A percentile compares a stretch with the other conserved stretches of the same genome.
phyloP scores from a whole-genome alignment of 2,329 filamentous ascomycete species.

The Sporothrix brunneoviolacea region DNA sequence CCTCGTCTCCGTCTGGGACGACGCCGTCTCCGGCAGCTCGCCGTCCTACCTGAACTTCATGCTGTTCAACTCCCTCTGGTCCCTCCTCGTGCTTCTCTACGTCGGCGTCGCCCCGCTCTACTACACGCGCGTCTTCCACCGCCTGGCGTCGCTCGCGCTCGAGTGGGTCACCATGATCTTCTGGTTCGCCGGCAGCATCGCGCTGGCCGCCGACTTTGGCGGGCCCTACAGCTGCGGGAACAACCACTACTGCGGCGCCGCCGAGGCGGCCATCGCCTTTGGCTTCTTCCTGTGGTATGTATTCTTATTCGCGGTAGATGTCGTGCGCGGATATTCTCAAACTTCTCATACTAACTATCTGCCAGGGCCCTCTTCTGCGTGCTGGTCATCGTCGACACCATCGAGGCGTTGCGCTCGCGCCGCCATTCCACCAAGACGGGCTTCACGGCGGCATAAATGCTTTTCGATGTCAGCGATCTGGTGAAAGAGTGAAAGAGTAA shows the following conservation, averaged over 20 bases:
- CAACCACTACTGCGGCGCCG: slow-evolving; percentile 48
- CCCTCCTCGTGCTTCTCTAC: slow-evolving; percentile 63
- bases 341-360: too few species aligned
- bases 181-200: slow-evolving; percentile 84
- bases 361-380: slow-evolving; percentile 43
- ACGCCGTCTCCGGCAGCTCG: slow-evolving; percentile 27
- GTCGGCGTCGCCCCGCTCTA: slow-evolving; percentile 61
- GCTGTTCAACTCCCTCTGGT: slow-evolving; percentile 74
- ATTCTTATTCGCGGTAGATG: too few species aligned
- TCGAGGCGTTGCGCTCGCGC: slow-evolving; percentile 38
- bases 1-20: slow-evolving; percentile 45
- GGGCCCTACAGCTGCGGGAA: slow-evolving; percentile 46
- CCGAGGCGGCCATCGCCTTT: slow-evolving; percentile 60
- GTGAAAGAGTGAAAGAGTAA: too few species aligned
- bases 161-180: slow-evolving; percentile 73
- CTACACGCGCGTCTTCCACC: slow-evolving; percentile 54
- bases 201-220: slow-evolving; percentile 60
- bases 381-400: slow-evolving; percentile 40
- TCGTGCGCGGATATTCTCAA: too few species aligned
- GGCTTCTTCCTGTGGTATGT: slow-evolving; percentile 62
- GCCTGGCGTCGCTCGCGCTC: slow-evolving; percentile 57
- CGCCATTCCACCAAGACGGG: slow-evolving; percentile 25
- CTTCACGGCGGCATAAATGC: neutral
- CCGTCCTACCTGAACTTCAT: slow-evolving; percentile 66
- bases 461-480: too few species aligned